Conservation (phyloP, 75 land plant species). For the Selaginella tamariscina region DNA sequence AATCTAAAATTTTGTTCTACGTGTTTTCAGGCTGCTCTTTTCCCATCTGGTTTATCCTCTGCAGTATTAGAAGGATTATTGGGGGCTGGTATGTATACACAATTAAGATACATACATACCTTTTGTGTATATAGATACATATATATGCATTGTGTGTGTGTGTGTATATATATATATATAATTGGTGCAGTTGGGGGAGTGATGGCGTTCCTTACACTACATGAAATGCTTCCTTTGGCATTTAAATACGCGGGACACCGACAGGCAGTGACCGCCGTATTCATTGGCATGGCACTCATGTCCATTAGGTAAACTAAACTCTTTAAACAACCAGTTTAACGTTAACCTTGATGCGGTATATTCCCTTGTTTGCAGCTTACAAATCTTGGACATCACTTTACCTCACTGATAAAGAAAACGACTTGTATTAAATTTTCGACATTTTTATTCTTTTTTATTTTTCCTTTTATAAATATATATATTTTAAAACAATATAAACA, state of each 20-base stretch:
- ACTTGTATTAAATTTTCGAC: too few species aligned
- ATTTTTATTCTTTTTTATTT: too few species aligned
- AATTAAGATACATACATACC: neutral
- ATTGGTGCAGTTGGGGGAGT: slow-evolving; percentile 74
- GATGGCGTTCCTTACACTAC: slow-evolving; percentile 92
- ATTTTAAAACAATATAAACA: too few species aligned
- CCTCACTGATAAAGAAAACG: too few species aligned
- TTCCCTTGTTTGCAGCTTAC: slow-evolving; percentile 37
- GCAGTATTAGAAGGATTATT: slow-evolving; percentile 81
- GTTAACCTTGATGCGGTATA: neutral
- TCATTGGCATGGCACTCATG: slow-evolving; percentile 97
- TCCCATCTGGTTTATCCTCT: slow-evolving; percentile 66
- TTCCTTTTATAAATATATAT: too few species aligned
- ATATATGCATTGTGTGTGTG: neutral
- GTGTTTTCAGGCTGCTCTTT: slow-evolving; percentile 58
- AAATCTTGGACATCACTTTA: slow-evolving; percentile 61
- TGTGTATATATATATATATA: slow-evolving; percentile 5
- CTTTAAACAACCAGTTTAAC: neutral
- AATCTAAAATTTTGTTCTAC: neutral
- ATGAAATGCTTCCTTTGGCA: slow-evolving; percentile 94
- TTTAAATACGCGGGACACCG: slow-evolving; percentile 93
- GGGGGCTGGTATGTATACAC: slow-evolving; percentile 45
- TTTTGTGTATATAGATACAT: neutral
- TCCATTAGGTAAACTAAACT: slow-evolving; percentile 52
- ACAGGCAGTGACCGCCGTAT: slow-evolving; percentile 87